Percentiles rank a stretch among this genome's conserved stretches.
phyloP scores from a whole-genome alignment of 371 early-diverging fungal genomes.

The Chytridium lagenaria region DNA sequence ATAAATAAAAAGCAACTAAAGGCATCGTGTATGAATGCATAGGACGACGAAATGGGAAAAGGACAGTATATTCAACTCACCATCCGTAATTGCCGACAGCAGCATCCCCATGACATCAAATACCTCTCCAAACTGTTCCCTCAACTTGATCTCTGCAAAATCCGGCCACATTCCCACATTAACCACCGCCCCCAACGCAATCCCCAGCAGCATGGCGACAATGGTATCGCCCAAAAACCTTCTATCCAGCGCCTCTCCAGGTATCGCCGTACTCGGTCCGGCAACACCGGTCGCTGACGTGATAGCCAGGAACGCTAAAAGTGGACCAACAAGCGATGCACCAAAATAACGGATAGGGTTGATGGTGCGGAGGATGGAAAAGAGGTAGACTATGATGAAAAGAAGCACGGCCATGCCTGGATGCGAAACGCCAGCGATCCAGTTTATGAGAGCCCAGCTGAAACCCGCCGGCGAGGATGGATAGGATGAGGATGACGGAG shows the following conservation, averaged over 20 bases:
- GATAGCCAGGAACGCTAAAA: not conserved
- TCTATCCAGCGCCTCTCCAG: not conserved
- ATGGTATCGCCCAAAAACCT: conserved; percentile 13
- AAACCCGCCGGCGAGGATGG: not conserved
- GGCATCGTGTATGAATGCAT: no score
- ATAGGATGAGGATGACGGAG: conserved; percentile 5
- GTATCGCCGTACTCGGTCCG: not conserved
- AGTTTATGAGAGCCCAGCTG: conserved; percentile 23
- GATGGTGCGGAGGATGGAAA: conserved; percentile 23
- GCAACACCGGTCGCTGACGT: not conserved
- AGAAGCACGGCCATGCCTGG: conserved; percentile 14
- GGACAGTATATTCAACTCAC: no score
- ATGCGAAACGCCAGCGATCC: not conserved
- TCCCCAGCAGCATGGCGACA: conserved; percentile 15
- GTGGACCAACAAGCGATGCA: conserved; percentile 22
- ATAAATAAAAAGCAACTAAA: no score
- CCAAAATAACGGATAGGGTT: conserved; percentile 25
- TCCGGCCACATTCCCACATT: conserved; percentile 18
- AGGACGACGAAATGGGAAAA: no score
- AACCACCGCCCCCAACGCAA: conserved; percentile 12
- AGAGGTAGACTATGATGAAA: conserved; percentile 12
- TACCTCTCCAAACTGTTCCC: conserved; percentile 7
- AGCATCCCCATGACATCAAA: not conserved
- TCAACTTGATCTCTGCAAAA: conserved; percentile 25
- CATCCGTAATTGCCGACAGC: not conserved